These are phyloP conservation scores for Olyra latifolia DNA, from an alignment of 176 grass and related monocot genomes.

Conservation along the genomic window DNA sequence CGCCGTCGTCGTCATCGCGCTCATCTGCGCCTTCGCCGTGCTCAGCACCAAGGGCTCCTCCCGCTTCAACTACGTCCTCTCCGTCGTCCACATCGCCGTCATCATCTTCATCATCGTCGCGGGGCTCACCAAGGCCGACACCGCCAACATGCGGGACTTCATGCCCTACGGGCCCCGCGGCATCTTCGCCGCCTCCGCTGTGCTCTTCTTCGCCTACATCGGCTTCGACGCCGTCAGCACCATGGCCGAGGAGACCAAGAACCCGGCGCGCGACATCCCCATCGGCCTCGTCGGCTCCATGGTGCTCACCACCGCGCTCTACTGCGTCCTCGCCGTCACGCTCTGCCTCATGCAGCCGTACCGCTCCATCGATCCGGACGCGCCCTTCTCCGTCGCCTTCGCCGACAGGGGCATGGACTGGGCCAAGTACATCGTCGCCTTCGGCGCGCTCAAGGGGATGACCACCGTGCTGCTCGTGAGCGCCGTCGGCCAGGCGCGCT, in stretches of 20 bases:
- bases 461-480: constrained; percentile 70
- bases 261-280: constrained; percentile 45
- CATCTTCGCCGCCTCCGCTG: constrained; percentile 35
- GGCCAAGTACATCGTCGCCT: constrained; percentile 72
- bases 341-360: constrained; percentile 70
- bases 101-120: constrained; percentile 61
- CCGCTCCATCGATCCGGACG: constrained; percentile 41
- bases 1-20: constrained; percentile 46
- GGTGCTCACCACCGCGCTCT: constrained; percentile 41
- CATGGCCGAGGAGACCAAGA: constrained; percentile 55
- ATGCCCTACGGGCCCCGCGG: constrained; percentile 19
- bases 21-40: constrained; percentile 48
- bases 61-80: constrained; percentile 63
- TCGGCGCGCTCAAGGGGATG: constrained; percentile 78
- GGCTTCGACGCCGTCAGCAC: constrained; percentile 62
- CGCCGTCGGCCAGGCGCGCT: constrained; percentile 60
- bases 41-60: constrained; percentile 67
- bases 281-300: constrained; percentile 46
- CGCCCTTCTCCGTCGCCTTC: constrained; percentile 68
- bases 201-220: constrained; percentile 61
- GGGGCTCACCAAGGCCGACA: constrained; percentile 54
- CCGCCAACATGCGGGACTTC: constrained; percentile 45
- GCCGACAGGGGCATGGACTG: constrained; percentile 45
- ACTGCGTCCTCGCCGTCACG: constrained; percentile 47
- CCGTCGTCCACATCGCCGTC: constrained; percentile 58